These are phyloP conservation scores for Mucor saturninus DNA, from an alignment of 371 early-diverging fungal species.

Conservation along the genomic window DNA sequence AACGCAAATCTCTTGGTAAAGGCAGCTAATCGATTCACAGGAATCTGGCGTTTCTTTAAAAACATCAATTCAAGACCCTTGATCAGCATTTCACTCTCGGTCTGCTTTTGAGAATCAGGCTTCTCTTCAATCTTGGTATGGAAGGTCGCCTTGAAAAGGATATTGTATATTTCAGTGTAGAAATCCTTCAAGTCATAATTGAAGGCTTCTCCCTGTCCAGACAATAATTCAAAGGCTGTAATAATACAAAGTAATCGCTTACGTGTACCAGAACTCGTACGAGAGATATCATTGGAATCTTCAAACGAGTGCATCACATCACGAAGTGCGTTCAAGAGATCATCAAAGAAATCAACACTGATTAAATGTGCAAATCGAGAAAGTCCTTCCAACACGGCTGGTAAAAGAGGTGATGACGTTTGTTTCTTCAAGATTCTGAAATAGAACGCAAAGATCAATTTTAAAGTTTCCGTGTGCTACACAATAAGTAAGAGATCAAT, in stretches of 20 bases:
- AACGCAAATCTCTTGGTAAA: constrained; percentile 68
- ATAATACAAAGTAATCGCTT: constrained; percentile 85
- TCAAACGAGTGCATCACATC: constrained; percentile 68
- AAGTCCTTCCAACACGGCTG: constrained; percentile 90
- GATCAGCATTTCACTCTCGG: constrained; percentile 78
- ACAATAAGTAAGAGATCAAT: neutral
- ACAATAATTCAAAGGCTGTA: constrained; percentile 84
- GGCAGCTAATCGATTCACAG: constrained; percentile 72
- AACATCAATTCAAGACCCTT: constrained; percentile 84
- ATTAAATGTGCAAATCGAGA: constrained; percentile 91
- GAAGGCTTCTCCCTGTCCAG: constrained; percentile 87
- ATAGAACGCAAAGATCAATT: constrained; percentile 89
- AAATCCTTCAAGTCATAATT: constrained; percentile 90
- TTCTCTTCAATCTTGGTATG: constrained; percentile 67
- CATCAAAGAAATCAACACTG: constrained; percentile 93
- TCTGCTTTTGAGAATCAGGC: constrained; percentile 48
- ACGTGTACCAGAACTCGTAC: constrained; percentile 55
- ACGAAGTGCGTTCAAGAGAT: constrained; percentile 81
- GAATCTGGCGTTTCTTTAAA: constrained; percentile 78
- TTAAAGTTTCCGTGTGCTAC: constrained; percentile 89
- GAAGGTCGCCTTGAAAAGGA: constrained; percentile 72
- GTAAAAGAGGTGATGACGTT: constrained; percentile 75
- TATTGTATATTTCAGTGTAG: constrained; percentile 78
- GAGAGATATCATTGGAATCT: constrained; percentile 39
- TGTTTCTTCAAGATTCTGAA: constrained; percentile 92